These are phyloP conservation scores for Tieghemostelium lacteum DNA, from an alignment of 78 protist genomes.

Conservation along the genomic window DNA sequence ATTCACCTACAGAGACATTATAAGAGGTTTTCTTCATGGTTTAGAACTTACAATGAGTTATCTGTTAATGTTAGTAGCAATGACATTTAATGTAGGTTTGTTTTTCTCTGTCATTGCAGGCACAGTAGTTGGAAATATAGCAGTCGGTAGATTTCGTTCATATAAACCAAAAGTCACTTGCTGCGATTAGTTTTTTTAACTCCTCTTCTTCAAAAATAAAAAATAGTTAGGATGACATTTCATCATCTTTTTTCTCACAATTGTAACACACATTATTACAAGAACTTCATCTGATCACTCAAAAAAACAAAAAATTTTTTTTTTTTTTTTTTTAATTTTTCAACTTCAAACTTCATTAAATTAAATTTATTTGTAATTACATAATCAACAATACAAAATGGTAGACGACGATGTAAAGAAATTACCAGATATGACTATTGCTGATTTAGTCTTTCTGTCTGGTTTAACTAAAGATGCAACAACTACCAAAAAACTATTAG, in stretches of 20 bases:
- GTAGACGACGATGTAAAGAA: constrained; percentile 58
- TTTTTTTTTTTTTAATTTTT: too few relatives aligned
- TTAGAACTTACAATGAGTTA: constrained; percentile 17
- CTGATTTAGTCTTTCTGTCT: constrained; percentile 47
- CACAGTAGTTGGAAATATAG: constrained; percentile 32
- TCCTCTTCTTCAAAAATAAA: neutral
- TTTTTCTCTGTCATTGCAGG: constrained; percentile 72
- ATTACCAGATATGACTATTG: constrained; percentile 63
- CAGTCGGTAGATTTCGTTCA: constrained; percentile 56
- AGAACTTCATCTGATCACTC: neutral
- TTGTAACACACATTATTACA: neutral
- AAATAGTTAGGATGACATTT: too few relatives aligned
- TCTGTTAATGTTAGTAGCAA: constrained; percentile 67
- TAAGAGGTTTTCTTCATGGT: neutral
- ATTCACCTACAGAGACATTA: constrained; percentile 22
- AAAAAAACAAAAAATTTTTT: too few relatives aligned
- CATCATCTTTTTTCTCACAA: neutral
- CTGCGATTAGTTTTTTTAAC: constrained; percentile 25
- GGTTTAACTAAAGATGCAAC: neutral
- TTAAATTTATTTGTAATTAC: neutral
- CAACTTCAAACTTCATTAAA: neutral
- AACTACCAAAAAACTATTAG: constrained; percentile 10
- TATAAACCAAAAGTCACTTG: constrained; percentile 63
- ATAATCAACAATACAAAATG: neutral
- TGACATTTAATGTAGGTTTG: constrained; percentile 61